A percentile compares a stretch with the other conserved stretches of the same genome.
Conservation (phyloP, 352 stramenopile genomes). For the Chrysophaeum taylorii region DNA sequence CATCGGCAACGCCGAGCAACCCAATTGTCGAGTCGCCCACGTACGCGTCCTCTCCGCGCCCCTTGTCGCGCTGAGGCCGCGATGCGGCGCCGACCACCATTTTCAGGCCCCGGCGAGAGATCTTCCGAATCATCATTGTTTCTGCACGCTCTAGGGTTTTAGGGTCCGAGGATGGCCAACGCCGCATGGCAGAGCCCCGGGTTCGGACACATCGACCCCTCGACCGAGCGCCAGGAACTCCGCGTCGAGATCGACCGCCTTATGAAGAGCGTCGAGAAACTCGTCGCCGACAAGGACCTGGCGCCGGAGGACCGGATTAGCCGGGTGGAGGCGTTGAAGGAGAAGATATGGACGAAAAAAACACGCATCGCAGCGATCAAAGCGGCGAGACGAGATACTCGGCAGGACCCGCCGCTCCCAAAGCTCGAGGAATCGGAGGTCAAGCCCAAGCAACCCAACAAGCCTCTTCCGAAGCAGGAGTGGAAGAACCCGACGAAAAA, state of each 20-base stretch:
- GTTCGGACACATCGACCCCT: background rate
- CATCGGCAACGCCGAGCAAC: constrained; percentile 57
- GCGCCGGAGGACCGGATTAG: background rate
- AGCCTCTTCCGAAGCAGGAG: no score
- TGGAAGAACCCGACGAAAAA: no score
- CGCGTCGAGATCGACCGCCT: background rate
- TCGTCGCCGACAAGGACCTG: background rate
- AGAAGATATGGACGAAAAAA: background rate
- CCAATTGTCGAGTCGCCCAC: constrained; percentile 34
- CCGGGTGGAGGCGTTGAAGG: background rate
- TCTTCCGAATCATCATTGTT: no score
- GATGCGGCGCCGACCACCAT: no score
- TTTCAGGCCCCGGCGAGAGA: no score
- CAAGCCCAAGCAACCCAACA: no score
- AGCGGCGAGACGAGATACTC: no score
- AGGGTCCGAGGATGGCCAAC: no score
- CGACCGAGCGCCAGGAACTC: background rate
- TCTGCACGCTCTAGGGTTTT: no score
- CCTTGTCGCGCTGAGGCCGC: no score
- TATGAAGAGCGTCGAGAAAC: background rate
- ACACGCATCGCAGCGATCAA: background rate
- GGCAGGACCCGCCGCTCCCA: no score
- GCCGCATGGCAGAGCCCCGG: background rate
- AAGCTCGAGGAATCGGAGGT: no score
- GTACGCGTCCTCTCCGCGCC: constrained; percentile 42